Evolutionary conservation across 2,329 filamentous ascomycete species (phyloP).

Genomic region (Berkeleyomyces rouxiae): DNA sequence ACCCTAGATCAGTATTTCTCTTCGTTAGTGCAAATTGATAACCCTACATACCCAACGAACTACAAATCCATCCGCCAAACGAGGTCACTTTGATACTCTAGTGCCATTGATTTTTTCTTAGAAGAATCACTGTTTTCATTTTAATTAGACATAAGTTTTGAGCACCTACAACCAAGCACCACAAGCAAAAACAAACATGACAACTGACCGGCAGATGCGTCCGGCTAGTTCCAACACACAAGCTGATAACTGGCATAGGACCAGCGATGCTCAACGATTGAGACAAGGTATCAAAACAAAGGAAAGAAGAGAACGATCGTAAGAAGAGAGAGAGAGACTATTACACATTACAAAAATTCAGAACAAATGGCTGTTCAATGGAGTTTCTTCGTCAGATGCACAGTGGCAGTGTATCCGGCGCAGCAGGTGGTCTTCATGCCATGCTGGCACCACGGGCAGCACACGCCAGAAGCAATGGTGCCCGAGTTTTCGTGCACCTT

Average conservation of each 20-base stretch:
- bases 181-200: neutral
- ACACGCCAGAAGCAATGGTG: slow-evolving; percentile 42
- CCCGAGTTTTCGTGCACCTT: slow-evolving; percentile 36
- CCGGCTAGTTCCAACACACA: neutral
- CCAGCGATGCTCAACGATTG: neutral
- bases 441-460: slow-evolving; percentile 57
- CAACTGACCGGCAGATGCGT: neutral
- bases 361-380: slow-evolving; percentile 23
- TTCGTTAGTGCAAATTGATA: neutral
- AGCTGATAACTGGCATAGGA: neutral
- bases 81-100: too few species aligned
- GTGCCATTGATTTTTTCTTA: neutral
- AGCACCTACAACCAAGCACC: neutral
- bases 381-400: slow-evolving; percentile 48
- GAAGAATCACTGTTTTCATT: neutral
- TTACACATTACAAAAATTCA: neutral
- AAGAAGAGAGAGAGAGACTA: neutral
- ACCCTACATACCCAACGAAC: neutral
- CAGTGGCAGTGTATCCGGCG: slow-evolving; percentile 48
- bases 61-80: too few species aligned
- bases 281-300: slow-evolving; percentile 1
- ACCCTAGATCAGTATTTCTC: neutral
- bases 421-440: slow-evolving; percentile 54
- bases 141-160: neutral
- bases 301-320: neutral